phyloP scores from a whole-genome alignment of 1,284 basidiomycete genomes.

The Cerioporus squamosus region DNA sequence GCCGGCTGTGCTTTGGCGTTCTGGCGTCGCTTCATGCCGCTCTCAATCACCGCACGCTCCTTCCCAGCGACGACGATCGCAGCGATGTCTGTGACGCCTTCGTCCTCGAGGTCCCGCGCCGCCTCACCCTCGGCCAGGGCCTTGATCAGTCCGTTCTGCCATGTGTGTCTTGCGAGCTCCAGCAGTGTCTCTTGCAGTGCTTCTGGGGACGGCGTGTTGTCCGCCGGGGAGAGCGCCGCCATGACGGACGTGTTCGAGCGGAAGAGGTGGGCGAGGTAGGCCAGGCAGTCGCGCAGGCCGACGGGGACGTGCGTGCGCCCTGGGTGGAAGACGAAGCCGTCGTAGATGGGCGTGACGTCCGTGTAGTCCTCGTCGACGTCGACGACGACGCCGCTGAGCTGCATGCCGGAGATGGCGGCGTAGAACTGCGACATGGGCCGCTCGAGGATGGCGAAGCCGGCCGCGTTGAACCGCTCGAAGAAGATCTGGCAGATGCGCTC shows the following conservation, averaged over 20 bases:
- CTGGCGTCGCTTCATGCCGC: conserved; percentile 76
- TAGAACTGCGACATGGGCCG: conserved; percentile 86
- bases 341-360: conserved; percentile 81
- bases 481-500: conserved; percentile 86
- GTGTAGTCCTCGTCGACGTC: conserved; percentile 83
- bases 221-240: conserved; percentile 59
- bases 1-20: conserved; percentile 78
- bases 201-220: conserved; percentile 46
- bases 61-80: conserved; percentile 81
- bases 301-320: conserved; percentile 65
- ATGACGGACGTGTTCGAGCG: conserved; percentile 69
- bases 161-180: conserved; percentile 63
- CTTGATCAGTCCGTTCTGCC: conserved; percentile 66
- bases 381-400: conserved; percentile 80
- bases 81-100: conserved; percentile 85
- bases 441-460: conserved; percentile 84
- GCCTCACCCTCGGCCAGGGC: conserved; percentile 75
- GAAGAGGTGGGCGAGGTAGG: conserved; percentile 75
- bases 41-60: conserved; percentile 83
- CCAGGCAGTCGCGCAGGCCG: conserved; percentile 78
- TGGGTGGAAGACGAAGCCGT: conserved; percentile 70
- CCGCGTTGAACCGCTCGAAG: conserved; percentile 95
- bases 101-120: conserved; percentile 61
- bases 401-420: conserved; percentile 61
- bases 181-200: conserved; percentile 53